phyloP scores from a whole-genome alignment of 1,284 basidiomycete genomes.

The Malassezia nana region DNA sequence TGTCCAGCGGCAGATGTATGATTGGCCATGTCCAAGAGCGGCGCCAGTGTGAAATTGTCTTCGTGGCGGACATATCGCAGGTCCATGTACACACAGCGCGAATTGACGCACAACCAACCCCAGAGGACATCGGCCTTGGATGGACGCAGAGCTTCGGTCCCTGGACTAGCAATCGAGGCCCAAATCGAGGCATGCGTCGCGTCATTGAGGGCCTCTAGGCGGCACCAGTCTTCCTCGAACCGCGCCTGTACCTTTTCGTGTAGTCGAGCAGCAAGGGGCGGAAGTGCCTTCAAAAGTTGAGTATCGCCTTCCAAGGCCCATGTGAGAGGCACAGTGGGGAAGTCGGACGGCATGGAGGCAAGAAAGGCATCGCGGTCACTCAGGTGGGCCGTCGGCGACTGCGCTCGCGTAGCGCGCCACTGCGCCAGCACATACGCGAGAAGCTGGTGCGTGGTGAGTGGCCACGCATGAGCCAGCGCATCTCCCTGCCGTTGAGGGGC shows the following conservation, averaged over 20 bases:
- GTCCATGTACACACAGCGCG: conserved; percentile 38
- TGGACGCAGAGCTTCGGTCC: not conserved
- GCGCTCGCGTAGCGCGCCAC: not conserved
- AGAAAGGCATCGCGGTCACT: conserved; percentile 18
- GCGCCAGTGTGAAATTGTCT: conserved; percentile 43
- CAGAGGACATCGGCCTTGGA: conserved; percentile 19
- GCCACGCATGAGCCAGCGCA: not conserved
- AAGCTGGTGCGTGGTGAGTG: conserved; percentile 10
- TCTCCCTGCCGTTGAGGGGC: not conserved
- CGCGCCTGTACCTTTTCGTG: conserved; percentile 17
- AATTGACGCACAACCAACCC: conserved; percentile 40
- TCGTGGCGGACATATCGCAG: conserved; percentile 26
- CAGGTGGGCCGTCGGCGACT: not conserved
- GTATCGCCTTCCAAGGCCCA: conserved; percentile 17
- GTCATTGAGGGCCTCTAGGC: conserved; percentile 5
- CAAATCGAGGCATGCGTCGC: conserved; percentile 8
- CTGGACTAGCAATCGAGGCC: conserved; percentile 1
- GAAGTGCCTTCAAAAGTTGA: conserved; percentile 19
- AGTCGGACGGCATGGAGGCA: conserved; percentile 21
- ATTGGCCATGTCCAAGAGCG: conserved; percentile 45
- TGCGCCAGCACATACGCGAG: conserved; percentile 4
- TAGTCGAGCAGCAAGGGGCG: conserved; percentile 14
- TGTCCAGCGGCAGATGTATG: conserved; percentile 25
- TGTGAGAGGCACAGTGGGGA: conserved; percentile 25
- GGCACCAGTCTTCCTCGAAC: conserved; percentile 25